These are phyloP conservation scores for Penicillium herquei DNA, from an alignment of 495 filamentous ascomycete genomes.

Conservation along the genomic window DNA sequence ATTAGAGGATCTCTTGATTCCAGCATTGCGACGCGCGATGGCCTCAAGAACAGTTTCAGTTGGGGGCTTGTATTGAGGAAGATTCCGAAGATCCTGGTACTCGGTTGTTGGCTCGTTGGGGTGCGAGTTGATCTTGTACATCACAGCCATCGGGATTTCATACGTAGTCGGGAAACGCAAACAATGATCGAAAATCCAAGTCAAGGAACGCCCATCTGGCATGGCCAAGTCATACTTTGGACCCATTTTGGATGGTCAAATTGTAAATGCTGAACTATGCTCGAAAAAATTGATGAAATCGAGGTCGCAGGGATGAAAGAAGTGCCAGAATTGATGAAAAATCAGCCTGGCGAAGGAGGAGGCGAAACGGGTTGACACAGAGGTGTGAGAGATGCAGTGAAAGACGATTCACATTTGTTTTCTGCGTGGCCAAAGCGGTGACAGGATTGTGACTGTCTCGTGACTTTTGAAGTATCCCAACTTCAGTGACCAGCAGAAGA, in stretches of 20 bases:
- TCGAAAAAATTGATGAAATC: neutral
- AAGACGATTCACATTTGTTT: no score
- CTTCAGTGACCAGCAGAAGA: no score
- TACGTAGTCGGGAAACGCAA: conserved; percentile 64
- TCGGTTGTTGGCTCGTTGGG: conserved; percentile 42
- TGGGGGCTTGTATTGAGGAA: neutral
- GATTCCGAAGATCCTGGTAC: conserved; percentile 33
- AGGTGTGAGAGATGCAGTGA: no score
- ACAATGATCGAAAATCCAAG: conserved; percentile 68
- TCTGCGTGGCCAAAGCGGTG: no score
- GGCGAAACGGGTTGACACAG: no score
- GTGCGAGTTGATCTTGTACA: conserved; percentile 70
- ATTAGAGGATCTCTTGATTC: conserved; percentile 25
- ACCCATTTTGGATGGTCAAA: neutral
- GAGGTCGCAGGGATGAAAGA: neutral
- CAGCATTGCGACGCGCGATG: no score
- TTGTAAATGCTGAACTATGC: no score
- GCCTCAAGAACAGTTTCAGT: no score
- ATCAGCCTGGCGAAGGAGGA: no score
- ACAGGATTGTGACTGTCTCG: no score
- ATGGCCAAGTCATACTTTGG: conserved; percentile 28
- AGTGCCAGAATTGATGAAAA: no score
- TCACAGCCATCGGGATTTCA: conserved; percentile 71
- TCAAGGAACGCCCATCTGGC: conserved; percentile 46
- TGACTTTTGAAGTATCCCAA: no score